A percentile compares a stretch with the other conserved stretches of the same genome.
These are phyloP conservation scores for Boletus semigastroideus DNA, from an alignment of 1,284 basidiomycete species.

Conservation along the genomic window DNA sequence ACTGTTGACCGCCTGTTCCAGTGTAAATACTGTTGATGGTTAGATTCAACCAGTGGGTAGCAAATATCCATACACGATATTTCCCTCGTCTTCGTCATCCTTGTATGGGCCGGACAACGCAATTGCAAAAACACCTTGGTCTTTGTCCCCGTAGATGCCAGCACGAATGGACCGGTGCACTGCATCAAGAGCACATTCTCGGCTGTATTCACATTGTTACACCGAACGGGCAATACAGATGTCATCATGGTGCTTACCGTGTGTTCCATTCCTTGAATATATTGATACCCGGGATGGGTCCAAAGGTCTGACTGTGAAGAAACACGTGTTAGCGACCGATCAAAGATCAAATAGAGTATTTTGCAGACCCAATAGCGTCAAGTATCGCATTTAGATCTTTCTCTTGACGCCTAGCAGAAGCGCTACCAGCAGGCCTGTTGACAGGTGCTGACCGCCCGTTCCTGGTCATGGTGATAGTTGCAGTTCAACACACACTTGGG, in stretches of 20 bases:
- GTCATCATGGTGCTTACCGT: slow-evolving; percentile 11
- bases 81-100: slow-evolving; percentile 27
- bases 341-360: neutral
- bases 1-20: slow-evolving; percentile 22
- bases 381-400: too few species aligned
- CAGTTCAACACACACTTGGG: too few species aligned
- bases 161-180: slow-evolving; percentile 18
- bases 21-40: slow-evolving; percentile 28
- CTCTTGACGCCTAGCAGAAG: too few species aligned
- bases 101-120: slow-evolving; percentile 19
- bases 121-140: slow-evolving; percentile 20
- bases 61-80: slow-evolving; percentile 23
- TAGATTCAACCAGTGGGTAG: neutral
- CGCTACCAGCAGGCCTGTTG: too few species aligned
- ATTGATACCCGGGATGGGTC: slow-evolving; percentile 18
- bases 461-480: too few species aligned
- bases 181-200: slow-evolving; percentile 9
- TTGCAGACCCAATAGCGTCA: too few species aligned
- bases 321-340: neutral
- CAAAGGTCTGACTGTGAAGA: slow-evolving; percentile 15
- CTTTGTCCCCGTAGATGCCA: slow-evolving; percentile 23
- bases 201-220: slow-evolving; percentile 4
- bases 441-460: too few species aligned
- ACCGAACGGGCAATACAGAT: neutral
- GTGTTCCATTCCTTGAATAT: slow-evolving; percentile 17